Conservation (phyloP, 1,284 basidiomycete genomes). For the Malassezia caprae region DNA sequence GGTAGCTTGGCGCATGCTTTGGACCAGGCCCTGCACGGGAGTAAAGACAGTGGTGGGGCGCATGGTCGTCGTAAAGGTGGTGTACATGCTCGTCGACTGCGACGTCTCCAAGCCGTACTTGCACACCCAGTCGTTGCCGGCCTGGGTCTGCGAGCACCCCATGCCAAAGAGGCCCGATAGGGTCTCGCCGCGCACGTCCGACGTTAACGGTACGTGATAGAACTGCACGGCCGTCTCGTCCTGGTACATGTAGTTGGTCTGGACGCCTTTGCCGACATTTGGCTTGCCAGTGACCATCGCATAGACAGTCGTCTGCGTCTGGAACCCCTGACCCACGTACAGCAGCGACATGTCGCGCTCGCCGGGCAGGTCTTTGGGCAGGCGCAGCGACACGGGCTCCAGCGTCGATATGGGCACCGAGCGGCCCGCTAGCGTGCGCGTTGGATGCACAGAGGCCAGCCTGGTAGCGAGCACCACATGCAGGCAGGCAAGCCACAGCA, state of each 20-base stretch:
- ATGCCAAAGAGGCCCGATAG: constrained; percentile 8
- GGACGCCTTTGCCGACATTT: not conserved
- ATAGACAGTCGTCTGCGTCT: constrained; percentile 8
- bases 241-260: constrained; percentile 13
- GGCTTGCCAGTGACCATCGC: constrained; percentile 5
- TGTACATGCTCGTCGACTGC: not conserved
- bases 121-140: not conserved
- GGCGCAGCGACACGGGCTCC: not conserved
- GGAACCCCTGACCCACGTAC: constrained; percentile 9
- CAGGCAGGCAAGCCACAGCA: not conserved
- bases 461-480: not conserved
- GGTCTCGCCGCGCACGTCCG: not conserved
- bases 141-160: not conserved
- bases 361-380: not conserved
- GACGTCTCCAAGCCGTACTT: not conserved
- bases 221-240: not conserved
- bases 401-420: constrained; percentile 3
- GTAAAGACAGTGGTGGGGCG: not conserved
- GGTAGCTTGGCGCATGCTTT: not conserved
- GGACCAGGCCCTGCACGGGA: constrained; percentile 3
- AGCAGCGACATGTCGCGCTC: constrained; percentile 1
- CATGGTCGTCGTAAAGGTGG: not conserved
- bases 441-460: not conserved
- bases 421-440: not conserved
- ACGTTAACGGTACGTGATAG: not conserved